phyloP scores from a whole-genome alignment of 2,329 filamentous ascomycete species.

The Elsinoe ampelina region DNA sequence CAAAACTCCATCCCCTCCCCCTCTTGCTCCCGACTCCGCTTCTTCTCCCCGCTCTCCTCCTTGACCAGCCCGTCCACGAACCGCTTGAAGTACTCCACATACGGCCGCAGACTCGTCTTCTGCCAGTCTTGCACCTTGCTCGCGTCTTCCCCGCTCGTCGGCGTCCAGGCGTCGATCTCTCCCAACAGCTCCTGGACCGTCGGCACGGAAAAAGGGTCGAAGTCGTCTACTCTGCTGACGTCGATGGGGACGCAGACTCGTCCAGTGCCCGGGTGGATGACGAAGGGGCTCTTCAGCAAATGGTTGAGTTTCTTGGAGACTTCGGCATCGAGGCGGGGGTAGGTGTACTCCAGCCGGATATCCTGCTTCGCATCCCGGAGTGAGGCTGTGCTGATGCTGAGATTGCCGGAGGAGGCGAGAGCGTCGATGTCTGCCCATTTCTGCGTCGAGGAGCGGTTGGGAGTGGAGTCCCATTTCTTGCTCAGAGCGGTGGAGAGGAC shows the following conservation, averaged over 20 bases:
- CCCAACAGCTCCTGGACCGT: conserved; percentile 72
- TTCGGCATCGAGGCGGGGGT: conserved; percentile 90
- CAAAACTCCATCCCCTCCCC: conserved; percentile 54
- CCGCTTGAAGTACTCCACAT: conserved; percentile 76
- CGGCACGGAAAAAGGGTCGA: conserved; percentile 81
- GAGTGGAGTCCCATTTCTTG: conserved; percentile 83
- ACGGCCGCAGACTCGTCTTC: conserved; percentile 90
- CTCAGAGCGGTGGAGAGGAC: conserved; percentile 67
- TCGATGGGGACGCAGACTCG: conserved; percentile 95
- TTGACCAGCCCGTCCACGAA: conserved; percentile 74
- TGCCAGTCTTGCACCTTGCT: conserved; percentile 71
- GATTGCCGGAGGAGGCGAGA: conserved; percentile 65
- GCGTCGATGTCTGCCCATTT: conserved; percentile 96
- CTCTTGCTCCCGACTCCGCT: conserved; percentile 49
- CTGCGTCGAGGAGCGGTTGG: conserved; percentile 61
- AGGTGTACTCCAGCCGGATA: conserved; percentile 93
- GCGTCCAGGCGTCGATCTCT: conserved; percentile 78
- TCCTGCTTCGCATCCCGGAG: conserved; percentile 89
- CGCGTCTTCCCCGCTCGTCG: conserved; percentile 37
- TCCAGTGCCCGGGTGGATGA: conserved; percentile 89
- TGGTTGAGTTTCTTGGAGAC: conserved; percentile 98
- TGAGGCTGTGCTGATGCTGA: conserved; percentile 47
- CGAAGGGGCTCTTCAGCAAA: conserved; percentile 93
- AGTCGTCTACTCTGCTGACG: conserved; percentile 60
- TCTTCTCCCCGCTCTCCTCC: conserved; percentile 48